phyloP scores from a whole-genome alignment of 164 flowering plant genomes.

The Dillenia suffruticosa region DNA sequence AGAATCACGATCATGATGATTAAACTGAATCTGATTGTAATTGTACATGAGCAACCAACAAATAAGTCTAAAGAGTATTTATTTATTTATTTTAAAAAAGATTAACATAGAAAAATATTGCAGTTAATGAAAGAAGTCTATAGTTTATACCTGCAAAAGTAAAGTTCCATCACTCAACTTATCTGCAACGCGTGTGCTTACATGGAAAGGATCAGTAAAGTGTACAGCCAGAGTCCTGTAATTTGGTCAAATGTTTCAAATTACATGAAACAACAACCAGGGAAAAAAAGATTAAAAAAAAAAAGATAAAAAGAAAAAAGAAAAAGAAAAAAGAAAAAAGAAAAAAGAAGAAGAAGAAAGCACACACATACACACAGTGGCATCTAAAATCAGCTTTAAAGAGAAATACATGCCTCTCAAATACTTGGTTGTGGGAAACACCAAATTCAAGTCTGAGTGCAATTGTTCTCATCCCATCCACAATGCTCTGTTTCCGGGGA shows the following conservation, averaged over 20 bases:
- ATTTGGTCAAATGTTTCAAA: conserved; percentile 4
- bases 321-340: conserved; percentile 10
- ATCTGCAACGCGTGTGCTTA: conserved; percentile 73
- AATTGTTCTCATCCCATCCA: conserved; percentile 94
- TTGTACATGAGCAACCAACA: too few species aligned
- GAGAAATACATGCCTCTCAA: conserved; percentile 56
- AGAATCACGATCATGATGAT: too few species aligned
- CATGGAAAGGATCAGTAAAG: conserved; percentile 92
- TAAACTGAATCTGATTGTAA: too few species aligned
- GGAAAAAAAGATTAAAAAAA: conserved; percentile 1
- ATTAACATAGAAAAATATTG: neutral
- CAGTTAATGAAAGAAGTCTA: neutral
- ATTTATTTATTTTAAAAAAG: too few species aligned
- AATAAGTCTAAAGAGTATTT: too few species aligned
- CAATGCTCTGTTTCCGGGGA: conserved; percentile 60
- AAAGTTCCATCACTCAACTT: conserved; percentile 77
- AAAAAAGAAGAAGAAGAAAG: too few species aligned
- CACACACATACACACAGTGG: too few species aligned
- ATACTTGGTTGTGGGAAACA: conserved; percentile 76
- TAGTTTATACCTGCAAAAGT: conserved; percentile 70
- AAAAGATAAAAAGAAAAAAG: conserved; percentile 1
- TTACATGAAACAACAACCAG: too few species aligned
- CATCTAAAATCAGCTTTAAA: too few species aligned
- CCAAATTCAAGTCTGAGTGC: conserved; percentile 97
- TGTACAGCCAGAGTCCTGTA: conserved; percentile 92